Evolutionary conservation across 2,329 filamentous ascomycete genomes (phyloP).

Genomic region (Aspergillus glaucus): DNA sequence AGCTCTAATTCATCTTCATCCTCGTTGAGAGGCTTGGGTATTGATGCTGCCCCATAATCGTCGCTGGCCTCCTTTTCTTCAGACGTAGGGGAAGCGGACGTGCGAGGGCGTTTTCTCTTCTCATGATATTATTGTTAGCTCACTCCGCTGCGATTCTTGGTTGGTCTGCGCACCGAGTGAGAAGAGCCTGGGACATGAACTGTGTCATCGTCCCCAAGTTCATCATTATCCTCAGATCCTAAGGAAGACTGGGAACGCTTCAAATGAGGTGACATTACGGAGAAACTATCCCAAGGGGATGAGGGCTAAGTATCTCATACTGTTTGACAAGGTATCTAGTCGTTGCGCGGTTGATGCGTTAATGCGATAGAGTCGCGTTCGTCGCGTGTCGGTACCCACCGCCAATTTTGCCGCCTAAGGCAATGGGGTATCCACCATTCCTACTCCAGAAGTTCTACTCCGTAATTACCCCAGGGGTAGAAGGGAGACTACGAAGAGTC

Average conservation of each 20-base stretch:
- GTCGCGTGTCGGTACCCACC: neutral
- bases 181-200: constrained; percentile 20
- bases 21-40: constrained; percentile 16
- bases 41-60: constrained; percentile 15
- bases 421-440: neutral
- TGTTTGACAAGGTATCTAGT: neutral
- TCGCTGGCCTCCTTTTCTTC: constrained; percentile 12
- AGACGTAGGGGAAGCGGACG: constrained; percentile 21
- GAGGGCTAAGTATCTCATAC: neutral
- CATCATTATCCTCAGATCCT: constrained; percentile 27
- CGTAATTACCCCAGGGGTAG: neutral
- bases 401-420: neutral
- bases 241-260: constrained; percentile 33
- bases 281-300: neutral
- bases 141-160: constrained; percentile 1
- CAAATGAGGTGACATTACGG: constrained; percentile 32
- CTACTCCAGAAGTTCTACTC: neutral
- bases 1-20: constrained; percentile 46
- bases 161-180: constrained; percentile 24
- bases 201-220: constrained; percentile 16
- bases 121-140: constrained; percentile 8
- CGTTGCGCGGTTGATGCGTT: neutral
- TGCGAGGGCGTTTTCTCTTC: constrained; percentile 40
- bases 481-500: too few species aligned
- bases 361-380: neutral